Percentiles rank a stretch among this genome's conserved stretches.
Conservation (phyloP, 1,284 basidiomycete species). For the Earliella scabrosa region DNA sequence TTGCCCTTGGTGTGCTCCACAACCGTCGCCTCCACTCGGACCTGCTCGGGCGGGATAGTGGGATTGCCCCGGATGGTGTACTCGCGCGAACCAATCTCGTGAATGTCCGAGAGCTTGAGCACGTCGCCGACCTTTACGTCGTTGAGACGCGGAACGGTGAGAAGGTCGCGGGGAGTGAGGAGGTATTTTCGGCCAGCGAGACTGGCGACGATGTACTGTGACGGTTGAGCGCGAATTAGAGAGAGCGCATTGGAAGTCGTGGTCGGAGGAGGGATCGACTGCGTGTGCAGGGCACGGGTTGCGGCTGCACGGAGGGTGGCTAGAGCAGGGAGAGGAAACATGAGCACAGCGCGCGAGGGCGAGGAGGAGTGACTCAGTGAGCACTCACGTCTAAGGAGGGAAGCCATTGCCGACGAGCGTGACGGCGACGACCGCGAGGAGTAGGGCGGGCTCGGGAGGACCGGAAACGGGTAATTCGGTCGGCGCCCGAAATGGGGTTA, state of each 20-base stretch:
- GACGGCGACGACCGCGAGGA: constrained; percentile 21
- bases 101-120: constrained; percentile 83
- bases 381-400: constrained; percentile 35
- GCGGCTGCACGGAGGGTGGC: constrained; percentile 30
- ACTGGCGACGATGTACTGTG: constrained; percentile 90
- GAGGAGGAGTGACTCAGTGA: neutral
- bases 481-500: constrained; percentile 36
- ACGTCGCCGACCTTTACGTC: constrained; percentile 85
- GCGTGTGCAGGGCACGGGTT: constrained; percentile 36
- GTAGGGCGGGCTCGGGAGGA: constrained; percentile 22
- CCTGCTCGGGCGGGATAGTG: constrained; percentile 58
- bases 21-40: constrained; percentile 86
- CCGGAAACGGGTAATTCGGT: constrained; percentile 29
- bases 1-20: constrained; percentile 95
- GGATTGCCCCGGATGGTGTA: constrained; percentile 87
- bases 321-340: constrained; percentile 8
- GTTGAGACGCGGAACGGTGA: constrained; percentile 90
- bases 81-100: constrained; percentile 94
- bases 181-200: constrained; percentile 89
- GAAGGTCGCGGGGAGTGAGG: constrained; percentile 85
- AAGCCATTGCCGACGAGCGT: constrained; percentile 33
- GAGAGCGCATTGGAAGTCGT: constrained; percentile 58
- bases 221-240: constrained; percentile 79
- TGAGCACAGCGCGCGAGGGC: constrained; percentile 1
- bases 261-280: constrained; percentile 27